Evolutionary conservation across 192 early-diverging fungal genomes (phyloP).

Genomic region (Podila epigama): DNA sequence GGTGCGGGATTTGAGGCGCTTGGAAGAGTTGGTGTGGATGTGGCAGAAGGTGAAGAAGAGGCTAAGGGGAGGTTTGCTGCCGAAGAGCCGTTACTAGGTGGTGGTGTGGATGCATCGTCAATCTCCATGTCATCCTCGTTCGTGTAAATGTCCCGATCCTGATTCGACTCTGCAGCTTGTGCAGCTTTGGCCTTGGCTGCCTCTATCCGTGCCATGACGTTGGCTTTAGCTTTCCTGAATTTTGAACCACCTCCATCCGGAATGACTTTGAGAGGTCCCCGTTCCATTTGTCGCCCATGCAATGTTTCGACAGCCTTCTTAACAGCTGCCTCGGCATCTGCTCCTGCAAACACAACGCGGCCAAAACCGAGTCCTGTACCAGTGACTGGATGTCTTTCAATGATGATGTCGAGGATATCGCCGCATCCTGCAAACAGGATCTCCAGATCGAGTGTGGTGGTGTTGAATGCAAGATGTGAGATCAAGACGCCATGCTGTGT

Average conservation of each 20-base stretch:
- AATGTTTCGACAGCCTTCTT: slow-evolving; percentile 57
- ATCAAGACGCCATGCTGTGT: slow-evolving; percentile 39
- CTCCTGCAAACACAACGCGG: slow-evolving; percentile 52
- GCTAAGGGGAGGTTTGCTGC: slow-evolving; percentile 1
- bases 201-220: slow-evolving; percentile 42
- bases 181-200: slow-evolving; percentile 38
- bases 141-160: slow-evolving; percentile 34
- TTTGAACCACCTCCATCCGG: slow-evolving; percentile 38
- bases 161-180: slow-evolving; percentile 23
- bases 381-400: slow-evolving; percentile 59
- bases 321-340: slow-evolving; percentile 48
- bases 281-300: slow-evolving; percentile 56
- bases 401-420: slow-evolving; percentile 52
- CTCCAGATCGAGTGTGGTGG: slow-evolving; percentile 32
- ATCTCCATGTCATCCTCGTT: slow-evolving; percentile 57
- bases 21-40: background rate
- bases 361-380: slow-evolving; percentile 58
- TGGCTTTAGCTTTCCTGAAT: slow-evolving; percentile 33
- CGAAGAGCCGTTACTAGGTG: slow-evolving; percentile 28
- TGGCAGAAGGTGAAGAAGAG: background rate
- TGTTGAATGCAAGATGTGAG: slow-evolving; percentile 37
- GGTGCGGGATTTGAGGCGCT: too few species aligned
- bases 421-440: slow-evolving; percentile 59
- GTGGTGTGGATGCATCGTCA: slow-evolving; percentile 51
- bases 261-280: slow-evolving; percentile 40